Evolutionary conservation across 2,329 filamentous ascomycete genomes (phyloP), one percentile per base, ranked within the genome.

Genomic region (Paecilomyces dactylethromorphus): DNA sequence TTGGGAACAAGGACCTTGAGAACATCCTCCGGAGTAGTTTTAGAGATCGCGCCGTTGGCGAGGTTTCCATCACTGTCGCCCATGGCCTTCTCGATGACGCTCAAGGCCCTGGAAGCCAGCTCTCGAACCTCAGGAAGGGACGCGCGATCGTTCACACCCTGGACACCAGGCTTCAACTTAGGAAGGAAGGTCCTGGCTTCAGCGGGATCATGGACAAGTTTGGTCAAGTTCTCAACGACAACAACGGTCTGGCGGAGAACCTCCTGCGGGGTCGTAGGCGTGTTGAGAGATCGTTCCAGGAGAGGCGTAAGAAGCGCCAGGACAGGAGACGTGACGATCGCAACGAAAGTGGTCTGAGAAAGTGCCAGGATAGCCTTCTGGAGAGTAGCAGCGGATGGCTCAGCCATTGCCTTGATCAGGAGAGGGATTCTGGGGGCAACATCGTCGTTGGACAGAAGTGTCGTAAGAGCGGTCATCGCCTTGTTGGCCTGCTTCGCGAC

Each of bases 331-430:
- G 92, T 97, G 67, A 99, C 94, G 64, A 96, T 84, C 58, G 94
- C 92, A 56, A 99, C 94, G 67, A 99, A 99, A n/a, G 94, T 99
- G 11, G 94, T 99, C 79, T 96, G 91, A 3, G 92, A 97, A 53
- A 99, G 82, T 53, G 92, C 94, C 71, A 97, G 94, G 64, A 99
- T 97, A 32, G 94, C 92, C 81, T 97, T 97, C 73, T 96, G 91
- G 58, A 95, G 83, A 29, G 89, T 91, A 75, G 95, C 87, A 13
- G 90, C 82, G 11, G 91, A 96, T 5, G 94, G 94, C 68, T 97
- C 87, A 74, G 97, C 91, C 88, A 99, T 97, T 54, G 91, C 90
- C 73, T 95, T 91, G 75, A 99, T 87, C 54, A 99, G 84, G 2
- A 97, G 86, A 6, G 93, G 92, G 69, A 99, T 92, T 69, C 92